phyloP scores from a whole-genome alignment of 352 stramenopile genomes.

The Globisporangium apiculatum region DNA sequence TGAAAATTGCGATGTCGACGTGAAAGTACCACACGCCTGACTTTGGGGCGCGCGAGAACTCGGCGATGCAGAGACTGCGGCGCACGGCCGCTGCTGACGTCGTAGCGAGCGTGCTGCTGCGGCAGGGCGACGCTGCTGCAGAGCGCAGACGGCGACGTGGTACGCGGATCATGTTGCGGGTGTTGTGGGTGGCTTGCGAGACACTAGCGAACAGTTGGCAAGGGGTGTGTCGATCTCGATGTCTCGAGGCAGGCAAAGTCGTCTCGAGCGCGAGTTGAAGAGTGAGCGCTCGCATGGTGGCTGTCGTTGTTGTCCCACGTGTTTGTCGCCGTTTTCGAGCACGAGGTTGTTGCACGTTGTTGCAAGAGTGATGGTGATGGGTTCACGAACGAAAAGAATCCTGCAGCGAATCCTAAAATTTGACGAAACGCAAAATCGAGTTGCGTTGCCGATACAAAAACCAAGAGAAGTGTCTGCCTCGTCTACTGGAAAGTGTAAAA shows the following conservation, averaged over 20 bases:
- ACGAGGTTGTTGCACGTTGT: no score
- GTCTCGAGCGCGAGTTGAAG: background rate
- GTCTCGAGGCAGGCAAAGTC: background rate
- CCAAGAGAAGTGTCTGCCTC: no score
- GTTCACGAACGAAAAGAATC: no score
- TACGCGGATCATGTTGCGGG: background rate
- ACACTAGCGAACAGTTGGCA: background rate
- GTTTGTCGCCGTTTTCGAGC: no score
- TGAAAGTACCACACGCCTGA: slow-evolving; percentile 67
- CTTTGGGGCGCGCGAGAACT: slow-evolving; percentile 32
- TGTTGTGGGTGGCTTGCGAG: background rate
- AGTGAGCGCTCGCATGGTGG: background rate
- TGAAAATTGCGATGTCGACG: slow-evolving; percentile 41
- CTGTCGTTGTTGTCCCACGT: no score
- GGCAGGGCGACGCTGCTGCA: background rate
- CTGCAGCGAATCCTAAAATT: no score
- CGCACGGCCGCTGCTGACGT: slow-evolving; percentile 5
- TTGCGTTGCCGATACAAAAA: no score
- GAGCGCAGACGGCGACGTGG: background rate
- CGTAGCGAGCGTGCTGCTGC: slow-evolving; percentile 5
- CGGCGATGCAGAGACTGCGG: slow-evolving; percentile 34
- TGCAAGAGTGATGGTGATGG: no score
- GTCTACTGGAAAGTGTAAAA: no score
- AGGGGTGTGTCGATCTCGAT: background rate
- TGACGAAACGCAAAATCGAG: no score